Evolutionary conservation across 371 early-diverging fungal species (phyloP), one percentile per base, ranked within the genome.

Genomic region (Dichotomocladium elegans): DNA sequence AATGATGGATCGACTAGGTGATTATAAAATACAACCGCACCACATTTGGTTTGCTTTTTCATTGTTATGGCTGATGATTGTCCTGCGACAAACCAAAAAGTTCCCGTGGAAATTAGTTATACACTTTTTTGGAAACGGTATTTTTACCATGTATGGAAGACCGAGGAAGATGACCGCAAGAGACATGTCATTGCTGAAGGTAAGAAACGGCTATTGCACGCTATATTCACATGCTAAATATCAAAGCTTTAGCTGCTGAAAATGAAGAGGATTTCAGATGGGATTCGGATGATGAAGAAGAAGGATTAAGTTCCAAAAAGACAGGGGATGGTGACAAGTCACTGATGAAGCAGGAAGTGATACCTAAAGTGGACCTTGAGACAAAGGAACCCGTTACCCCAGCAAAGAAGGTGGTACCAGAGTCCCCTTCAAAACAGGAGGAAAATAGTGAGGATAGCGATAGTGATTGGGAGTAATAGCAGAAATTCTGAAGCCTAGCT

Each of bases 221-320:
- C n/a, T n/a, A n/a, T 7, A n/a, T 12, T 3, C 10, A n/a, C 19
- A 30, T 26, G 26, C n/a, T 4, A 11, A 35, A n/a, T 4, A 37
- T 42, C 17, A 41, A 37, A 15, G n/a, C 2, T 29, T 37, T 35
- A 17, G 50, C 34, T 43, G 66, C 59, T 14, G 57, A 70, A 10
- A 64, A 68, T 8, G 76, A 70, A 27, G 64, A 57, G 10, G 72
- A 76, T 30, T 76, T 76, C 43, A 72, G 68, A 40, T 76, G 76
- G 76, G 76, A 76, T 56, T 68, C 76, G 5, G 76, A 76, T 17
- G 76, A 76, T 21, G 76, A 76, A 60, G 76, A 76, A 4, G 44
- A 40, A 4, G 48, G 45, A 14, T 42, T 50, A 48, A 10, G 24
- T n/a, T 9, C 35, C 35, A 22, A 34, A 12, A 26, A 48, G 12